Evolutionary conservation across 2,329 filamentous ascomycete genomes (phyloP).

Genomic region (Stemphylium vesicarium): DNA sequence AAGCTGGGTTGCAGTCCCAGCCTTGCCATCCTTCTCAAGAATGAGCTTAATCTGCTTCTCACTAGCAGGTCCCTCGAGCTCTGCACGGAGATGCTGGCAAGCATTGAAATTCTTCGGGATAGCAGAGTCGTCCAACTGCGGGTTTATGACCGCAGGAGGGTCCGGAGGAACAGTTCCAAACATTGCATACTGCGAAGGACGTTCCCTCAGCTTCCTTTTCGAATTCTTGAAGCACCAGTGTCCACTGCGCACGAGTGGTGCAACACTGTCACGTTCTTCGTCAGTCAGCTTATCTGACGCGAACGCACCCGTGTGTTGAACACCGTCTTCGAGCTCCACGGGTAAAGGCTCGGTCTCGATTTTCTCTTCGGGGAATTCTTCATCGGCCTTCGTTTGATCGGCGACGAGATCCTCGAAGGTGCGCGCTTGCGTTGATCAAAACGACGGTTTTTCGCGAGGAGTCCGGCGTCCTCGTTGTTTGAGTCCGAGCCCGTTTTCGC

Average conservation of each 20-base stretch:
- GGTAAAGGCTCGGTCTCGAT: background rate
- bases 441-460: background rate
- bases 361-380: background rate
- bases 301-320: background rate
- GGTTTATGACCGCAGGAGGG: background rate
- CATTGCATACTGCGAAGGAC: background rate
- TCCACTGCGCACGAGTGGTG: background rate
- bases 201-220: background rate
- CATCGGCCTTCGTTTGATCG: background rate
- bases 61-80: too few species aligned
- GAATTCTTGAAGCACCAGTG: background rate
- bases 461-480: background rate
- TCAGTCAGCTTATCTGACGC: background rate
- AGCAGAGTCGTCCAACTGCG: background rate
- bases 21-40: too few species aligned
- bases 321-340: background rate
- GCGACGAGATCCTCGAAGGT: background rate
- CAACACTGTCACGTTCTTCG: background rate
- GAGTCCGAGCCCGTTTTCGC: background rate
- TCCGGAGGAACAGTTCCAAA: background rate
- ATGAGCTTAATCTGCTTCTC: too few species aligned
- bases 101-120: background rate
- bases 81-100: too few species aligned
- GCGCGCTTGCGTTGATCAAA: slow-evolving; percentile 10
- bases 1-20: too few species aligned